Evolutionary conservation across 257 asterid genomes (phyloP), one percentile per base, ranked within the genome.

Genomic region (Plantago ovata): DNA sequence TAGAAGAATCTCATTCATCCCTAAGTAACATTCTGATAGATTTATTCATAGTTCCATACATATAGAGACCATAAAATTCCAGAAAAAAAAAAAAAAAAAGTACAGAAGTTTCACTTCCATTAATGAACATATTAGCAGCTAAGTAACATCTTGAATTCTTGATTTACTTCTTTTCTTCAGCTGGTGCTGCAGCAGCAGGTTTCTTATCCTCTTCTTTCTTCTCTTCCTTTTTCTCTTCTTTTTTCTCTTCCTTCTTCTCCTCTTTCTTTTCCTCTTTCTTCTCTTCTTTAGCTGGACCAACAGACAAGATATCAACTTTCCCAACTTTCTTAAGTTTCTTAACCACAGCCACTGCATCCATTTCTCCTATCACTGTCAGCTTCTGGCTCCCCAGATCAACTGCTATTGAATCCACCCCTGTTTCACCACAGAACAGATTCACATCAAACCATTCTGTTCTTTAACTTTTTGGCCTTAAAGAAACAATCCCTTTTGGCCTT

Each of bases 391-490:
- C 44, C 65, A 82, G 62, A 71, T 82, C 79, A 50, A 63, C 83
- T 14, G 89, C 79, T 22, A 82, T 79, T 3, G 86, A 82, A 61
- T 82, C 89, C 66, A 82, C 83, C 60, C 85, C 89, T 81, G 40
- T 65, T n/a, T 10, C 12, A 54, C 7, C 13, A 20, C 8, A 52
- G 18, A 49, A 20, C 8, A 52, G 18, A 49, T 5, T 13, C 12
- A 38, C 13, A 33, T 58, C 38, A 63, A 19, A 8, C 12, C 3
- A 28, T 15, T 18, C 14, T 15, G 13, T 9, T 28, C 36, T 28
- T 28, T 8, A 28, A 28, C 4, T 28, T n/a, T n/a, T n/a, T n/a
- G n/a, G n/a, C n/a, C n/a, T 3, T 16, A 7, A 47, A 22, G 12
- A 53, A 14, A 3, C 13, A 42, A 56, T 36, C 60, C 43, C 24